These are phyloP conservation scores for Termitomyces sp. DNA, from an alignment of 768 basidiomycete genomes.

Conservation along the genomic window DNA sequence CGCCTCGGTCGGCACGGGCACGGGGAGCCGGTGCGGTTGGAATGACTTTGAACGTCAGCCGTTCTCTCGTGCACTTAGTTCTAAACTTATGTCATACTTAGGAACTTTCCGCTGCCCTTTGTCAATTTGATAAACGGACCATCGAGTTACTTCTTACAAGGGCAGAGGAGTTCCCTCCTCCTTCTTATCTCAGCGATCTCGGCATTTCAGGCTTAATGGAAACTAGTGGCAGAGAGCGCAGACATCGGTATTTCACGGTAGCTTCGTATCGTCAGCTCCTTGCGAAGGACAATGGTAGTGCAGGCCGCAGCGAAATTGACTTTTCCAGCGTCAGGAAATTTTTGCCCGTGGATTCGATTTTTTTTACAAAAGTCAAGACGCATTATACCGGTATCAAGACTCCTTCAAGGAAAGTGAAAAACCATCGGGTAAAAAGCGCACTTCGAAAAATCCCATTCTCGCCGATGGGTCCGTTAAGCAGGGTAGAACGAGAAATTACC, in stretches of 20 bases:
- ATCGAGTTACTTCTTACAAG: slow-evolving; percentile 76
- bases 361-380: slow-evolving; percentile 50
- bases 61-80: neutral
- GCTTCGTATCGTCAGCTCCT: slow-evolving; percentile 63
- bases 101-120: slow-evolving; percentile 61
- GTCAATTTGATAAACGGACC: slow-evolving; percentile 74
- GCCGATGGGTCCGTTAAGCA: slow-evolving; percentile 53
- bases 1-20: slow-evolving; percentile 45
- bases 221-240: slow-evolving; percentile 79
- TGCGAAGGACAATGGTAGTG: slow-evolving; percentile 43
- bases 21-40: slow-evolving; percentile 61
- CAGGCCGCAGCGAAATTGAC: slow-evolving; percentile 41
- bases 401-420: slow-evolving; percentile 35
- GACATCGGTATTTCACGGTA: slow-evolving; percentile 78
- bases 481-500: slow-evolving; percentile 49
- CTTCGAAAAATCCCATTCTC: slow-evolving; percentile 42
- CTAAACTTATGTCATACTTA: slow-evolving; percentile 19
- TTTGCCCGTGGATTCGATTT: slow-evolving; percentile 29
- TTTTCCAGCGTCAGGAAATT: slow-evolving; percentile 53
- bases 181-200: slow-evolving; percentile 68
- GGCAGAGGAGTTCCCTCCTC: slow-evolving; percentile 58
- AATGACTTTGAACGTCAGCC: slow-evolving; percentile 64
- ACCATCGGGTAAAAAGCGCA: slow-evolving; percentile 24
- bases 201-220: slow-evolving; percentile 73
- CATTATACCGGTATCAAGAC: slow-evolving; percentile 45